Base-by-base conservation (phyloP, 2,329 filamentous ascomycete species). In the Epichloe festucae region DNA sequence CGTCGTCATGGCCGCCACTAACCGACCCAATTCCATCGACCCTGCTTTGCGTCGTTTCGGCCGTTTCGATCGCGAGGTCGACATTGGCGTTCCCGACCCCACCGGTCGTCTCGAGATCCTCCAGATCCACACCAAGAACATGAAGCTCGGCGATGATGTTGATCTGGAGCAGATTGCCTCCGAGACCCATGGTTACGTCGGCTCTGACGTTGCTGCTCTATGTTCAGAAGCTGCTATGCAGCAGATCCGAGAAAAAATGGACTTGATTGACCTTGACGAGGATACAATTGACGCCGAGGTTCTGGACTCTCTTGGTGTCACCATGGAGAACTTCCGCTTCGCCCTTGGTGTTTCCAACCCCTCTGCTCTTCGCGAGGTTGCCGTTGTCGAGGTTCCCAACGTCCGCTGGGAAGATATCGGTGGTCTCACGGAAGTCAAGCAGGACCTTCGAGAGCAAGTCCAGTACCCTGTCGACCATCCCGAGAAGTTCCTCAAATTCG, bases 201-300 rank as follows among this genome's bases (percentile, higher is more conserved):
- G 93, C 76, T 97, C 93, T 35, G 93, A 98, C 84, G 78, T 98
- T 69, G 93, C 93, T 54, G 95, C 93, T 34, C 88, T 98, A 55
- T 98, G 93, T 75, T 98, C 93, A 6, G 93, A 98, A 73, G 93
- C 93, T 67, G 93, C 93, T 57, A 98, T 98, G 93, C 93, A 98
- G 72, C 93, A 98, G 75, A 98, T 98, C 71, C 91, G 93, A 75
- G 93, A 98, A 75, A 98, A 98, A 98, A 98, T 98, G 93, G 93
- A 98, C 67, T 81, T 98, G 58, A 98, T 98, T 60, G 93, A 98
- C 71, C 80, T 98, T 36, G 93, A 98, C 58, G 93, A 98, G 74
- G 93, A 98, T 66, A 98, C 93, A 56, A 98, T 98, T 57, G 93
- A 98, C 63, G 93, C 93, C 34, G 93, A 98, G 75, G 93, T 98